Evolutionary conservation across 441 rosid genomes (phyloP).

Genomic region (Euphorbia celastroides): DNA sequence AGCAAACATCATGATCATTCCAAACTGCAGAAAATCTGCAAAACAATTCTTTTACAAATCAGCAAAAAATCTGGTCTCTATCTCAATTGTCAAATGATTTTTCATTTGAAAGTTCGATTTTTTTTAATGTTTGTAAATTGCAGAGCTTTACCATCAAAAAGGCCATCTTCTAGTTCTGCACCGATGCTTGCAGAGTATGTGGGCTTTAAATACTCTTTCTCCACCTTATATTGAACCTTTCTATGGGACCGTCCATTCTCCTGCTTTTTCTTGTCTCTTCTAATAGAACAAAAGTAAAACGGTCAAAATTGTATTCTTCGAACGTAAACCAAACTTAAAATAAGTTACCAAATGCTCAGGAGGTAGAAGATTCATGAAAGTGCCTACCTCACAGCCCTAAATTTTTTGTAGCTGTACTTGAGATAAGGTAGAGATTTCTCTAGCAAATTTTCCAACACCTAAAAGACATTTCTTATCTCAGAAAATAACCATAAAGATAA

Average conservation of each 20-base stretch:
- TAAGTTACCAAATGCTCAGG: no score
- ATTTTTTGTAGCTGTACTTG: conserved; percentile 76
- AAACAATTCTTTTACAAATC: conserved; percentile 5
- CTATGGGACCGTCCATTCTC: conserved; percentile 43
- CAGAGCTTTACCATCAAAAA: conserved; percentile 69
- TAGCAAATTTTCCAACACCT: conserved; percentile 81
- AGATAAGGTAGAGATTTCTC: conserved; percentile 78
- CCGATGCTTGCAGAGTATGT: conserved; percentile 79
- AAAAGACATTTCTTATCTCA: conserved; percentile 17
- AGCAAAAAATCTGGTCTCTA: no score
- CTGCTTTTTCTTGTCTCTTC: conserved; percentile 58
- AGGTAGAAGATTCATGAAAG: neutral
- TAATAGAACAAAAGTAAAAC: conserved; percentile 17
- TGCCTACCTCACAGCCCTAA: conserved; percentile 57
- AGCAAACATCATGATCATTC: conserved; percentile 99
- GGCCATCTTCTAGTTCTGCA: conserved; percentile 87
- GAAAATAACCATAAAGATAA: conserved; percentile 12
- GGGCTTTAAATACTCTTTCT: conserved; percentile 89
- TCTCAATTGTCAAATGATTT: neutral
- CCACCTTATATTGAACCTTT: conserved; percentile 76
- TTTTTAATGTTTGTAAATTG: neutral
- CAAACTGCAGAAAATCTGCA: conserved; percentile 84
- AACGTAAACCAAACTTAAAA: conserved; percentile 4
- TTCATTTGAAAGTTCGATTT: neutral
- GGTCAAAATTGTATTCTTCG: neutral